A percentile compares a stretch with the other conserved stretches of the same genome.
These are phyloP conservation scores for Nosema muscidifuracis DNA, from an alignment of 371 early-diverging fungal genomes.

Conservation along the genomic window DNA sequence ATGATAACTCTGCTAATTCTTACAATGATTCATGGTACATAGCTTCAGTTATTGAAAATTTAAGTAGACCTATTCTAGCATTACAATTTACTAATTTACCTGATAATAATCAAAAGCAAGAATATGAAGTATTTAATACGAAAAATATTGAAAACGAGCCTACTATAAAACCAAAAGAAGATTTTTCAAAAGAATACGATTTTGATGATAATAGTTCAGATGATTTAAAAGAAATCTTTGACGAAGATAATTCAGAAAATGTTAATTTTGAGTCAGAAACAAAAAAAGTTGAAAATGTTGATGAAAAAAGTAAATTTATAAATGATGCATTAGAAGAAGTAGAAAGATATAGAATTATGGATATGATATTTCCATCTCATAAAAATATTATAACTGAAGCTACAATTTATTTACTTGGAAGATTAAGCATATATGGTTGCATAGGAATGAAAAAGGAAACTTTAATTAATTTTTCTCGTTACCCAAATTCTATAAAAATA, in stretches of 20 bases:
- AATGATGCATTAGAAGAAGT: conserved; percentile 40
- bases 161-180: no score
- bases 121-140: background rate
- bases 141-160: background rate
- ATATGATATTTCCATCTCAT: conserved; percentile 62
- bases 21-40: conserved; percentile 62
- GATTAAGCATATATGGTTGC: conserved; percentile 50
- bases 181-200: no score
- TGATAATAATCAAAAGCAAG: background rate
- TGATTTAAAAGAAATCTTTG: conserved; percentile 1
- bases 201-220: background rate
- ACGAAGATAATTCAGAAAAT: background rate
- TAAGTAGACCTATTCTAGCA: conserved; percentile 16
- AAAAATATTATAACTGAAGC: conserved; percentile 57
- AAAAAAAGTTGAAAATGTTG: background rate
- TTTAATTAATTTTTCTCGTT: conserved; percentile 39
- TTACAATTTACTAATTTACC: conserved; percentile 31
- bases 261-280: background rate
- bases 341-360: conserved; percentile 60
- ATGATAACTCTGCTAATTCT: conserved; percentile 59
- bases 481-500: conserved; percentile 57
- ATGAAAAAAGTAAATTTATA: background rate
- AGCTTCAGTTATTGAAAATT: conserved; percentile 51
- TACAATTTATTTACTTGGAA: conserved; percentile 50
- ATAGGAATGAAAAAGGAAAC: conserved; percentile 38